Evolutionary conservation across 306 rosid species (phyloP).

Genomic region (Alnus glutinosa): DNA sequence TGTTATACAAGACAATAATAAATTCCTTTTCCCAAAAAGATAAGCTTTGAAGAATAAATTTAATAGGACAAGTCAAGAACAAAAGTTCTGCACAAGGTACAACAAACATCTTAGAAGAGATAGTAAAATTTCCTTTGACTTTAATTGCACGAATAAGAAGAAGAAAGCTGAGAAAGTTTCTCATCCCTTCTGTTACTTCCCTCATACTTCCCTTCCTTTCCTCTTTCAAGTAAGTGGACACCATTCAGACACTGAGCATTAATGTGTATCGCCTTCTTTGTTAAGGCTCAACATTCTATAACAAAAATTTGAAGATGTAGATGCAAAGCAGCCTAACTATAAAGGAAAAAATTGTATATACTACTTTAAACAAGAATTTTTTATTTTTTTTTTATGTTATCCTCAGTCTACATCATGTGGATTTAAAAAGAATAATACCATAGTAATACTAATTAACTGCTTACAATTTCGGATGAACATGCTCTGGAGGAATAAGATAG

Average conservation of each 20-base stretch:
- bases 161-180: background rate
- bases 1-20: background rate
- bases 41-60: background rate
- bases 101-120: background rate
- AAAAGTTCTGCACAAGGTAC: background rate
- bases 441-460: conserved; percentile 25
- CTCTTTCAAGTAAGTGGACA: background rate
- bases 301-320: background rate
- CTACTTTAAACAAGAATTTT: background rate
- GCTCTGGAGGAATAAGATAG: conserved; percentile 59
- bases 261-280: background rate
- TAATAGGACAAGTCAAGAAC: background rate
- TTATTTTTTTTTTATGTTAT: background rate
- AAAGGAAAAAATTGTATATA: background rate
- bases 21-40: background rate
- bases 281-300: background rate
- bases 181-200: background rate
- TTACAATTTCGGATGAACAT: conserved; percentile 79
- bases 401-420: background rate
- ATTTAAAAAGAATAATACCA: background rate
- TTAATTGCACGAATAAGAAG: background rate
- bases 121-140: background rate
- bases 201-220: background rate
- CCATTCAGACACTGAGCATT: background rate
- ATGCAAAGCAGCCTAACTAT: background rate